Evolutionary conservation across 169 alveolate species (phyloP).

Genomic region (Eimeria maxima): DNA sequence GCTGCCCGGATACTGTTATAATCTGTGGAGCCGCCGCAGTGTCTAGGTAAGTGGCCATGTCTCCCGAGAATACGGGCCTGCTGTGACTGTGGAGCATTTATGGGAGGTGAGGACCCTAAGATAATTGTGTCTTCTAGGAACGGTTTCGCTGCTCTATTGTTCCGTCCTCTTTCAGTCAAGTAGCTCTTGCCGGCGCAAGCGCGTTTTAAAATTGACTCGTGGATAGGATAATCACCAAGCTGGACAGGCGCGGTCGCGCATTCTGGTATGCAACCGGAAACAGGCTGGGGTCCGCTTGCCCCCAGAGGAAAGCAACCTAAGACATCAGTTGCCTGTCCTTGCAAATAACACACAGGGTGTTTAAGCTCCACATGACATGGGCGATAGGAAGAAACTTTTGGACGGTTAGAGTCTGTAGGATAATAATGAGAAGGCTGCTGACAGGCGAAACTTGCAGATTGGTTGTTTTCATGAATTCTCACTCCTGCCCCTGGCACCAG

Average conservation of each 20-base stretch:
- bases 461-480: neutral
- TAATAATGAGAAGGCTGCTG: neutral
- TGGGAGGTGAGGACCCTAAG: neutral
- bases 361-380: neutral
- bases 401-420: neutral
- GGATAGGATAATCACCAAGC: neutral
- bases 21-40: neutral
- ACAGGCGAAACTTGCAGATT: neutral
- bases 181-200: neutral
- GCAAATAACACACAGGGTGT: neutral
- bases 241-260: neutral
- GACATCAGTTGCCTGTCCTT: neutral
- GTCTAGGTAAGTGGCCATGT: neutral
- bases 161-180: neutral
- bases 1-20: neutral
- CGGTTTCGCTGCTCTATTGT: neutral
- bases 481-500: slow-evolving; percentile 7
- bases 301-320: slow-evolving; percentile 61
- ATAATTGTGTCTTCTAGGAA: neutral
- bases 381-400: neutral
- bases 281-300: slow-evolving; percentile 47
- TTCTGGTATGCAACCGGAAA: neutral
- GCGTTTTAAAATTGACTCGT: neutral
- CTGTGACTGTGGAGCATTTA: neutral
- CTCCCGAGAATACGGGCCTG: neutral